Base-by-base conservation (phyloP, 148 eudicot genomes). In the Polygonum maritimum region DNA sequence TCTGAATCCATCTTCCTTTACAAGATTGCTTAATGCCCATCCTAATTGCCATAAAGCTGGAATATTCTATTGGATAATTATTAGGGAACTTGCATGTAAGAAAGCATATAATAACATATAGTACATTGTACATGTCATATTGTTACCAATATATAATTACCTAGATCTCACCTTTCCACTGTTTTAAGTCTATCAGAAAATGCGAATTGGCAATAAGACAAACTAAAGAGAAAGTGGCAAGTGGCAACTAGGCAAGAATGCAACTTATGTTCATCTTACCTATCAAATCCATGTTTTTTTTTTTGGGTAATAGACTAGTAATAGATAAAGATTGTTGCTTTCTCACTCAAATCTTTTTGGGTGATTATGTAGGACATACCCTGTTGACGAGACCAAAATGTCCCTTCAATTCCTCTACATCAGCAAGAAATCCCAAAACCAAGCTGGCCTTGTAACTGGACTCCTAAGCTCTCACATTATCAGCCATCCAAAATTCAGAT, bases 401-500 rank as follows among this genome's bases (percentile, higher is more conserved):
- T 81, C 88, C 7, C 78, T 89, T 49, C 87, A 87, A 55, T 85
- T 89, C 76, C 86, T 89, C 6, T 89, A 85, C 77, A 71, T 86
- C 79, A 87, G 90, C 84, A 89, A 84, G 79, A 88, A 85, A 47
- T 81, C 84, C 73, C 69, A 80, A 60, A 89, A 88, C 1, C 76
- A 82, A 70, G 87, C 90, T 15, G 90, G 92, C 22, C 80, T 87
- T 9, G 76, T 80, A n/a, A 87, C 90, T 2, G 90, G 90, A 36
- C 88, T 89, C 18, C 87, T 89, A 6, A 87, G 90, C 15, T 85
- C 93, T 3, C 86, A 89, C 26, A 85, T 89, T 21, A 85, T 73
- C 55, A 74, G 85, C 35, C 55, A 80, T 44, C 51, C 78, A 11
- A 73, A 74, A 57, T 89, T 81, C 85, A 87, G 84, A 77, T 77